Percentiles rank a stretch among this genome's conserved stretches.
phyloP scores from a whole-genome alignment of 805 yeast genomes.

The Yarrowia sp. region DNA sequence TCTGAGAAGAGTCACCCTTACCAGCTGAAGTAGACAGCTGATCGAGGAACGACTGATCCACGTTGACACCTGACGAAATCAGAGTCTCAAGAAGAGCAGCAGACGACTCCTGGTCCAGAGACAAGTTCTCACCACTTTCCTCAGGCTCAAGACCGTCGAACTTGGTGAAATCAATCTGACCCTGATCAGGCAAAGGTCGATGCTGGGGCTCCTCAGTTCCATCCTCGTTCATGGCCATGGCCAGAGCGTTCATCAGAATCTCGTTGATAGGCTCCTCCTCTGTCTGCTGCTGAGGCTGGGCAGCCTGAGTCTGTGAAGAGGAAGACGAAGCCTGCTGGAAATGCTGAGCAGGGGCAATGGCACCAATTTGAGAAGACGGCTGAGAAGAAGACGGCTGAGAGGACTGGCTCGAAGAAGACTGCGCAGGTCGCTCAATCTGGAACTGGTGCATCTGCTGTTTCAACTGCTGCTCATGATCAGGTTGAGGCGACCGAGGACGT shows the following conservation, averaged over 20 bases:
- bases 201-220: conserved; percentile 20
- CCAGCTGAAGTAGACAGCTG: conserved; percentile 35
- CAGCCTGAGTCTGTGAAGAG: neutral
- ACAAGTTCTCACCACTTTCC: conserved; percentile 16
- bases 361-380: conserved; percentile 12
- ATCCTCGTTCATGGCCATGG: conserved; percentile 41
- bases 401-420: conserved; percentile 1
- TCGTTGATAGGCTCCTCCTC: conserved; percentile 40
- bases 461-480: conserved; percentile 37
- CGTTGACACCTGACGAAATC: conserved; percentile 29
- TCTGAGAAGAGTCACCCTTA: conserved; percentile 14
- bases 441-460: conserved; percentile 39
- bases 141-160: conserved; percentile 36
- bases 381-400: conserved; percentile 1
- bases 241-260: conserved; percentile 42
- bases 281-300: conserved; percentile 25
- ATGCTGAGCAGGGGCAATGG: conserved; percentile 12
- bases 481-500: conserved; percentile 26
- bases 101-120: conserved; percentile 36
- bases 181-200: conserved; percentile 19
- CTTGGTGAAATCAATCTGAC: conserved; percentile 33
- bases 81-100: conserved; percentile 31
- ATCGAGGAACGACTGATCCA: conserved; percentile 25
- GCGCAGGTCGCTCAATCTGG: conserved; percentile 31
- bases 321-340: conserved; percentile 14